phyloP scores from a whole-genome alignment of 495 filamentous ascomycete genomes.

The Cryomyces antarcticus region DNA sequence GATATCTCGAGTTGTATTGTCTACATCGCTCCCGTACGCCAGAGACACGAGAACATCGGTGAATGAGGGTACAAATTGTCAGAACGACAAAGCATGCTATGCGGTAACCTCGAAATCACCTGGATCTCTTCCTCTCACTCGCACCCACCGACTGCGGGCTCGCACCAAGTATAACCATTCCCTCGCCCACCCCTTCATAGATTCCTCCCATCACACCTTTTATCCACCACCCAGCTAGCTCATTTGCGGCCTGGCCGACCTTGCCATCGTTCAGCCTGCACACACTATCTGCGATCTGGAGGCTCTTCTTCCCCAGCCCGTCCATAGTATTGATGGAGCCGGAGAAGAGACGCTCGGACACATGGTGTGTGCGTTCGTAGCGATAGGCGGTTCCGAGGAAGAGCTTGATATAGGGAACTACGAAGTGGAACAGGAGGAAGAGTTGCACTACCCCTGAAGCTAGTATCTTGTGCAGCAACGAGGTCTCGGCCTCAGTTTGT shows the following conservation, averaged over 20 bases:
- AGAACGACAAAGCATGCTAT: too few species aligned
- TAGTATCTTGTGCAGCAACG: conserved; percentile 36
- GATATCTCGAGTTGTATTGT: too few species aligned
- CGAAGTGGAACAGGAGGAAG: conserved; percentile 33
- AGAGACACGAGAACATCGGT: too few species aligned
- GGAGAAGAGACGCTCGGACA: conserved; percentile 33
- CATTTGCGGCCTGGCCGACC: conserved; percentile 29
- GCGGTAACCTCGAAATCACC: too few species aligned
- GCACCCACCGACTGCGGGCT: background rate
- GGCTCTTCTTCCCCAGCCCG: conserved; percentile 27
- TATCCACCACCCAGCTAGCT: conserved; percentile 33
- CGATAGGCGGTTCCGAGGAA: conserved; percentile 30
- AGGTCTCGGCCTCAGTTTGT: conserved; percentile 19
- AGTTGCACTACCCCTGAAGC: conserved; percentile 33
- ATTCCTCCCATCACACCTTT: conserved; percentile 40
- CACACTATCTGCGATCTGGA: conserved; percentile 28
- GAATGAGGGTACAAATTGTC: too few species aligned
- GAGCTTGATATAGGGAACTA: conserved; percentile 37
- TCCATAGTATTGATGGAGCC: conserved; percentile 30
- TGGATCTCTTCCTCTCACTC: too few species aligned
- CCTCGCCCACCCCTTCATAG: conserved; percentile 43
- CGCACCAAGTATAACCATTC: conserved; percentile 21
- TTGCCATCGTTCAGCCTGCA: conserved; percentile 34
- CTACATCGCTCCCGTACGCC: too few species aligned
- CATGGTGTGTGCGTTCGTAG: conserved; percentile 43